phyloP scores from a whole-genome alignment of 2,329 filamentous ascomycete genomes.

The Escovopsis sp. region DNA sequence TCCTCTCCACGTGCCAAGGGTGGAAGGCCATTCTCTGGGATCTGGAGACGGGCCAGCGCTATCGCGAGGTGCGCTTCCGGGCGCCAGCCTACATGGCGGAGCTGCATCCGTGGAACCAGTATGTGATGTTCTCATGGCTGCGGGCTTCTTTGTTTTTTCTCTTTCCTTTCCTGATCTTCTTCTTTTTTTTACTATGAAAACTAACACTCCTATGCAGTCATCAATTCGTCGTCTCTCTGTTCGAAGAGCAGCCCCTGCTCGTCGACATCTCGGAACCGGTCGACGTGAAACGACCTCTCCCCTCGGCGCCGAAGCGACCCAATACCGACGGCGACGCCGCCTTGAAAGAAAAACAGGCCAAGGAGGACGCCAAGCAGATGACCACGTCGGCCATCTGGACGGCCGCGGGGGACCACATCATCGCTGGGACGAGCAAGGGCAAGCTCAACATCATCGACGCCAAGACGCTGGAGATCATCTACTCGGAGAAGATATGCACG shows the following conservation, averaged over 20 bases:
- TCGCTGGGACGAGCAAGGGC: conserved; percentile 87
- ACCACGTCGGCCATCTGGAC: conserved; percentile 90
- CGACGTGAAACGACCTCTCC: conserved; percentile 60
- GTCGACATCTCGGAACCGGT: conserved; percentile 61
- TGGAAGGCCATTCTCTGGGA: conserved; percentile 98
- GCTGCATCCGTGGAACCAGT: conserved; percentile 83
- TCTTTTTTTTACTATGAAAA: too few relatives aligned
- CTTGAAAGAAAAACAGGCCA: conserved; percentile 66
- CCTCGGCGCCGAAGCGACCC: conserved; percentile 66
- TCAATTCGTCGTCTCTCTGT: conserved; percentile 79
- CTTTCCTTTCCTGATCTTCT: too few relatives aligned
- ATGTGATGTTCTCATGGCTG: conserved; percentile 9
- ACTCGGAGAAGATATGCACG: conserved; percentile 75
- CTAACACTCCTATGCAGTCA: conserved; percentile 33
- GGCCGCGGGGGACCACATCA: conserved; percentile 68
- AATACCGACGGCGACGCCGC: conserved; percentile 54
- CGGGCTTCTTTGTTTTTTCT: background rate
- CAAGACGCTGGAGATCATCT: conserved; percentile 64
- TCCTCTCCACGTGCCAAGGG: conserved; percentile 85
- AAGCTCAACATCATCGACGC: conserved; percentile 92
- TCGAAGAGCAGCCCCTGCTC: conserved; percentile 81
- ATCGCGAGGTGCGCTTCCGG: conserved; percentile 79
- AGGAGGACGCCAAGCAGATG: conserved; percentile 86
- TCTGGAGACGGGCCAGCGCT: conserved; percentile 49
- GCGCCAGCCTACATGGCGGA: conserved; percentile 93